Evolutionary conservation across 1,139 yeast species (phyloP).

Genomic region (Nadsonia commutata): DNA sequence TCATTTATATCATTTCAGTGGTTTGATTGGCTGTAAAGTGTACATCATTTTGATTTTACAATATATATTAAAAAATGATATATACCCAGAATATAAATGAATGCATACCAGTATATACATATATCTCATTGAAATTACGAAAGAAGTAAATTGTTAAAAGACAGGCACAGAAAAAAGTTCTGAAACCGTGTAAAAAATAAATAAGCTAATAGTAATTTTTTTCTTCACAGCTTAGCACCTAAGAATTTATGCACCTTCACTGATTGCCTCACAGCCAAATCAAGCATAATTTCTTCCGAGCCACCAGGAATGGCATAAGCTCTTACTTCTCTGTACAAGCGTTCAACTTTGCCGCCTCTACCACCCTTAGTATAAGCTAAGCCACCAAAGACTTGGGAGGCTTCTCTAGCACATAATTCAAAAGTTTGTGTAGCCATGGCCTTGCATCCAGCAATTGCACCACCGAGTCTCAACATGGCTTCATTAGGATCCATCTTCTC

Average conservation of each 20-base stretch:
- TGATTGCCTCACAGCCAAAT: slow-evolving; percentile 27
- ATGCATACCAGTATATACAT: too few relatives aligned
- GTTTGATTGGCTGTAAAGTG: too few relatives aligned
- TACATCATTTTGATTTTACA: too few relatives aligned
- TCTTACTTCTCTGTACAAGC: slow-evolving; percentile 29
- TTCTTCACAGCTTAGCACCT: slow-evolving; percentile 29
- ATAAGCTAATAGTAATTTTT: too few relatives aligned
- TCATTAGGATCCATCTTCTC: slow-evolving; percentile 24
- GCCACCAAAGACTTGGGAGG: slow-evolving; percentile 32
- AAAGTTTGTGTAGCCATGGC: slow-evolving; percentile 29
- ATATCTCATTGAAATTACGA: too few relatives aligned
- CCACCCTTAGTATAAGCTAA: slow-evolving; percentile 31
- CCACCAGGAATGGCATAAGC: slow-evolving; percentile 33
- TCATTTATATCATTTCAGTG: too few relatives aligned
- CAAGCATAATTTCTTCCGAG: slow-evolving; percentile 32
- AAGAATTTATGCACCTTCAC: slow-evolving; percentile 26
- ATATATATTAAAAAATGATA: too few relatives aligned
- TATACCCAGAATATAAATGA: too few relatives aligned
- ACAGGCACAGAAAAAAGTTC: too few relatives aligned
- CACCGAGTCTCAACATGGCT: slow-evolving; percentile 29
- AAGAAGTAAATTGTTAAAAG: too few relatives aligned
- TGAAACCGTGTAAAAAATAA: too few relatives aligned
- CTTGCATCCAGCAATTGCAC: slow-evolving; percentile 31
- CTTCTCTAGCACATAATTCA: slow-evolving; percentile 31
- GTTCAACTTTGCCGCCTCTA: slow-evolving; percentile 29